phyloP scores from a whole-genome alignment of 129 eudicot species.

The Calendula officinalis region DNA sequence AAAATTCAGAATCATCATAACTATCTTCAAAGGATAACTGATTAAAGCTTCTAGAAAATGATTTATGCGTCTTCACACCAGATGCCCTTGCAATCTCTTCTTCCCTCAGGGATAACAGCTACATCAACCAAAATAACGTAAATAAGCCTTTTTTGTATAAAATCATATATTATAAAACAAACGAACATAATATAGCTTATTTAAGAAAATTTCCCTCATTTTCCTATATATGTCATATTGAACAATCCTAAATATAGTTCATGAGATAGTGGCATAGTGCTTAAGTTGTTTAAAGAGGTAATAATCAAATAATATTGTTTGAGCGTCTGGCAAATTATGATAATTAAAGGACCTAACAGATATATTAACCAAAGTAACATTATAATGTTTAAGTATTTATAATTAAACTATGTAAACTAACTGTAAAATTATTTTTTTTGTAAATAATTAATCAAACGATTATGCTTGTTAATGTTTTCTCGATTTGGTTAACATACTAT shows the following conservation, averaged over 20 bases:
- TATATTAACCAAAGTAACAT: no score
- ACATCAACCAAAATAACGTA: conserved; percentile 17
- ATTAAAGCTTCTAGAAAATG: conserved; percentile 70
- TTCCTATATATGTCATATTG: conserved; percentile 3
- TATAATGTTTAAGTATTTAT: no score
- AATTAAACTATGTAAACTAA: no score
- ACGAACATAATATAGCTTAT: neutral
- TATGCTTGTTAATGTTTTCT: no score
- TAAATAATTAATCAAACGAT: no score
- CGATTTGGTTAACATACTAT: no score
- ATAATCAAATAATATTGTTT: no score
- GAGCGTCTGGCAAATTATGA: no score
- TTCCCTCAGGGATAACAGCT: conserved; percentile 51
- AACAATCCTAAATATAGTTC: no score
- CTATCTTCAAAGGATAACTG: conserved; percentile 70
- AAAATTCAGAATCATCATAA: conserved; percentile 75
- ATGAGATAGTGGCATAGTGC: neutral
- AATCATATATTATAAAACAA: conserved; percentile 11
- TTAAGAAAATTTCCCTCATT: neutral
- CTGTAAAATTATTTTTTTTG: no score
- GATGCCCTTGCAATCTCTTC: conserved; percentile 54
- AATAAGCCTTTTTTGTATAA: conserved; percentile 10
- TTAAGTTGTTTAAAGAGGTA: neutral
- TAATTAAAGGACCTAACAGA: no score
- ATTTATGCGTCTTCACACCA: conserved; percentile 47